Evolutionary conservation across 2,329 filamentous ascomycete genomes (phyloP), one percentile per base, ranked within the genome.

Genomic region (Didymella glomerata): DNA sequence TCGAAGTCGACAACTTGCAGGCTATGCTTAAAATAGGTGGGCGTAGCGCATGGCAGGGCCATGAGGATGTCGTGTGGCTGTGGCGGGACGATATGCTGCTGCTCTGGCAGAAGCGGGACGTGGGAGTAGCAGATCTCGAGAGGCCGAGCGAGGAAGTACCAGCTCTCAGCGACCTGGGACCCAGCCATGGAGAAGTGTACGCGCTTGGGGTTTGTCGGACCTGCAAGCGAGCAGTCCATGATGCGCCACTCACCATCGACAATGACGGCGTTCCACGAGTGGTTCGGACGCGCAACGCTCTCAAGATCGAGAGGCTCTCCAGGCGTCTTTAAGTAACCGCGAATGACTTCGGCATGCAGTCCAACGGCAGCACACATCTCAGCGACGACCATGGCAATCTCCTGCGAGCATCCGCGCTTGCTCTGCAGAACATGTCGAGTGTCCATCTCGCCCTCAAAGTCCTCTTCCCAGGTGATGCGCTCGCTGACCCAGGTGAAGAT

Each of bases 401-500:
- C 96, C 71, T 97, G 88, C 20, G 92, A 89, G 65, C 90, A 96
- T 5, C 88, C 95, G 62, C 93, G 86, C 75, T 91, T 93, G 18
- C 88, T 89, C 66, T 95, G 89, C 30, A 99, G 88, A 4, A 97
- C 91, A 46, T 91, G 87, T 54, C 90, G 86, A 2, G 93, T 90
- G 74, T 99, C 93, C 51, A 95, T 81, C 8, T 90, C 84, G n/a
- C 89, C 90, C 67, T 96, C 92, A 64, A 92, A 93, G 65, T 96
- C 93, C 69, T 97, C 94, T 74, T 99, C 95, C 95, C 95, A 99
- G 30, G 86, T 86, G 56, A 99, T 89, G 68, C 94, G 93, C 75
- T 99, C 95, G n/a, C 92, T 87, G 5, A 96, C 92, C 94, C 94
- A 99, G 1, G 91, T 97, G 72, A 98, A 99, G 62, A 99, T 98